These are phyloP conservation scores for Ophiostoma quercus DNA, from an alignment of 2,329 filamentous ascomycete genomes.

Conservation along the genomic window DNA sequence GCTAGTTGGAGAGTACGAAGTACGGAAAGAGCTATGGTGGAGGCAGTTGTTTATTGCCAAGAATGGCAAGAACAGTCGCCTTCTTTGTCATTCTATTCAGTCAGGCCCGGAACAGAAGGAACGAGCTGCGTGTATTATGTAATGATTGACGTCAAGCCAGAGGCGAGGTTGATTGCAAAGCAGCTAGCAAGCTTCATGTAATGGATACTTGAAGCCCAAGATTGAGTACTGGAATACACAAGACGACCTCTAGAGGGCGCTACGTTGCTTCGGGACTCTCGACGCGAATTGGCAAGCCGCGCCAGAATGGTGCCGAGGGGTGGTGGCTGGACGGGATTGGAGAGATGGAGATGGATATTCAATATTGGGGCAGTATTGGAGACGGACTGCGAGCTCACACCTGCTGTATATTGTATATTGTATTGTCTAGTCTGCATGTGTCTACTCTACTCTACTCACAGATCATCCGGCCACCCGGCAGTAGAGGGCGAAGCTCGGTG, in stretches of 20 bases:
- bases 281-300: constrained; percentile 19
- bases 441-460: neutral
- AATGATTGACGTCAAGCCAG: neutral
- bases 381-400: neutral
- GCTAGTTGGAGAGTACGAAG: neutral
- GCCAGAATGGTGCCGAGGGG: constrained; percentile 21
- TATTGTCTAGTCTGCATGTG: neutral
- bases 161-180: neutral
- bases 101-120: neutral
- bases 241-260: neutral
- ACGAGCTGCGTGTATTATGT: neutral
- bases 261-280: constrained; percentile 13
- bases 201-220: neutral
- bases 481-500: constrained; percentile 4
- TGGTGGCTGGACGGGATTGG: constrained; percentile 5
- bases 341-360: neutral
- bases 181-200: neutral
- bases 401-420: too few relatives aligned
- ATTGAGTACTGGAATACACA: neutral
- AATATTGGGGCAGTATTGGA: neutral
- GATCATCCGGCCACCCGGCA: constrained; percentile 17
- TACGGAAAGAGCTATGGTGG: neutral
- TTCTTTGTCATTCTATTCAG: neutral
- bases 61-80: neutral
- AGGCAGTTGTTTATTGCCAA: neutral